phyloP scores from a whole-genome alignment of 768 basidiomycete genomes.

The Russula ochroleuca region DNA sequence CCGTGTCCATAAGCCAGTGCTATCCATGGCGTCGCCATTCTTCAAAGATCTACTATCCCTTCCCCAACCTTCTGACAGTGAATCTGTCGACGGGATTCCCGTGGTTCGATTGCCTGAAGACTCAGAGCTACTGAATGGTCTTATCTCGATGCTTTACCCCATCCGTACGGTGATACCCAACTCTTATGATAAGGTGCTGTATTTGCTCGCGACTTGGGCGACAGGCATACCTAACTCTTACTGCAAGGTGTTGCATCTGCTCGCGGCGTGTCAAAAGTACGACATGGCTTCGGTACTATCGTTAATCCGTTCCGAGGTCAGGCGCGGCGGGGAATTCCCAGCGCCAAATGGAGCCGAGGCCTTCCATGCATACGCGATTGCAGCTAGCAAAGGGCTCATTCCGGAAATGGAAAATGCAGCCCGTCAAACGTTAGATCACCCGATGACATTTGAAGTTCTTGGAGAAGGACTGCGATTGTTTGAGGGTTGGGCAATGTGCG shows the following conservation, averaged over 20 bases:
- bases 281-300: too few relatives aligned
- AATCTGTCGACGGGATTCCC: not conserved
- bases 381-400: not conserved
- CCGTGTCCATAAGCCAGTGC: conserved; percentile 14
- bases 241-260: too few relatives aligned
- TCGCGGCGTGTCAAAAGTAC: too few relatives aligned
- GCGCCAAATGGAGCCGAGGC: not conserved
- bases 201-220: too few relatives aligned
- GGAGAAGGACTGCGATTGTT: not conserved
- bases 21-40: conserved; percentile 4
- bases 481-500: too few relatives aligned
- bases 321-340: too few relatives aligned
- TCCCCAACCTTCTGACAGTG: conserved; percentile 1
- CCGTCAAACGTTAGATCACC: not conserved
- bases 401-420: not conserved
- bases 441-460: not conserved
- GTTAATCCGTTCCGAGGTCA: not conserved
- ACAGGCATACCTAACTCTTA: too few relatives aligned
- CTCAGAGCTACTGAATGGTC: too few relatives aligned
- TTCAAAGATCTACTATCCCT: conserved; percentile 17
- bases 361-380: not conserved
- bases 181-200: too few relatives aligned
- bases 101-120: too few relatives aligned
- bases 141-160: too few relatives aligned
- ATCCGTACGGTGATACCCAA: too few relatives aligned